Evolutionary conservation across 179 eudicot genomes (phyloP).

Genomic region (Silene vulgaris): DNA sequence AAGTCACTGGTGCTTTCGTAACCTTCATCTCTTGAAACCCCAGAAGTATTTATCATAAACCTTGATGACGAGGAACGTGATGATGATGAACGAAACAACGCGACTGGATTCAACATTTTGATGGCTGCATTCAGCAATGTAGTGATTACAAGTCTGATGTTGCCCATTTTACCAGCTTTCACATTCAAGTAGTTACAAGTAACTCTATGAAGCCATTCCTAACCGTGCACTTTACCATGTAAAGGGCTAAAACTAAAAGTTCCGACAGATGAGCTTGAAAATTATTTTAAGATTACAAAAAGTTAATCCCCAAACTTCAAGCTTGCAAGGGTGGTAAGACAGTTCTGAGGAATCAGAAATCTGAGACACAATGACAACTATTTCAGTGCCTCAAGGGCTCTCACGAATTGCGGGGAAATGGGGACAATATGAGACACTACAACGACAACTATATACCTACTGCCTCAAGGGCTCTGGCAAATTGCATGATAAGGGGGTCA

Average conservation of each 20-base stretch:
- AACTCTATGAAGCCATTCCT: not conserved
- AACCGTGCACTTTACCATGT: not conserved
- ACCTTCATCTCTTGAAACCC: slow-evolving; percentile 58
- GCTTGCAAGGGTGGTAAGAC: not conserved
- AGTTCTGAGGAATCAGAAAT: not conserved
- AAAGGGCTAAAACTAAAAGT: not conserved
- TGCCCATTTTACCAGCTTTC: slow-evolving; percentile 7
- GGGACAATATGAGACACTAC: not conserved
- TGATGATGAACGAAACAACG: slow-evolving; percentile 79
- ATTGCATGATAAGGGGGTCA: not conserved
- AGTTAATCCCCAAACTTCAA: not conserved
- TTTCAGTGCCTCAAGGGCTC: not conserved
- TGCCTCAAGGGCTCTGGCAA: not conserved
- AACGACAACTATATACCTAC: not conserved
- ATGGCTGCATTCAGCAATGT: slow-evolving; percentile 43
- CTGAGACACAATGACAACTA: not conserved
- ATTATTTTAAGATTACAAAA: not conserved
- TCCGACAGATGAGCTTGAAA: not conserved
- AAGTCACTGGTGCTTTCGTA: slow-evolving; percentile 60
- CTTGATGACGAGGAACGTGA: slow-evolving; percentile 84
- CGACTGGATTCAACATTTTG: slow-evolving; percentile 88
- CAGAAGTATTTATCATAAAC: slow-evolving; percentile 46
- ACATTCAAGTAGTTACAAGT: not conserved
- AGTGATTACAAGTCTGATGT: not conserved
- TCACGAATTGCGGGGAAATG: not conserved